phyloP scores from a whole-genome alignment of 129 eudicot genomes.

The Arctium lappa region DNA sequence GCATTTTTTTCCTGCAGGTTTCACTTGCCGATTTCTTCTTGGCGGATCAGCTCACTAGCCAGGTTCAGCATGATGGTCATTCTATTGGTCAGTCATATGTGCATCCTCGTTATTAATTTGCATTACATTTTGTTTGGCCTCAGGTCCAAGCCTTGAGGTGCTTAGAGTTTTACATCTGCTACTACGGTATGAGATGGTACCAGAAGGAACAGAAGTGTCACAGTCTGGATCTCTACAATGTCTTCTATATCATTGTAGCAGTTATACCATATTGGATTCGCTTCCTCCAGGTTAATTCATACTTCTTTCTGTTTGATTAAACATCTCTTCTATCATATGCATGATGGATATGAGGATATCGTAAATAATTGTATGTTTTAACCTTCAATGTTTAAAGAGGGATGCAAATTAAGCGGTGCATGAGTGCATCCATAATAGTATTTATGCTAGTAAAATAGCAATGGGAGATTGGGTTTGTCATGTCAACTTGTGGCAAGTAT shows the following conservation, averaged over 20 bases:
- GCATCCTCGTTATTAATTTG: not conserved
- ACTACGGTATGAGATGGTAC: slow-evolving; percentile 43
- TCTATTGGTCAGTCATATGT: not conserved
- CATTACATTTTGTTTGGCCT: slow-evolving; percentile 18
- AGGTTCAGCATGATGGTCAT: slow-evolving; percentile 38
- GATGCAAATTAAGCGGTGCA: not conserved
- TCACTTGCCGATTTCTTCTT: slow-evolving; percentile 76
- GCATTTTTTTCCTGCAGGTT: slow-evolving; percentile 39
- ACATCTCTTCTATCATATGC: not conserved
- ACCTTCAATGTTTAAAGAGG: not conserved
- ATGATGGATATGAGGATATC: not conserved
- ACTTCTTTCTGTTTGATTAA: not conserved
- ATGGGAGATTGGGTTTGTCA: too few relatives aligned
- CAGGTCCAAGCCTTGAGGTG: slow-evolving; percentile 82
- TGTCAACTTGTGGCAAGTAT: too few relatives aligned
- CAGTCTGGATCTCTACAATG: slow-evolving; percentile 45
- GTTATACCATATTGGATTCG: slow-evolving; percentile 81
- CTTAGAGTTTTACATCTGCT: slow-evolving; percentile 72
- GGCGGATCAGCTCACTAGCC: slow-evolving; percentile 89
- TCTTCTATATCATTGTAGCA: slow-evolving; percentile 62
- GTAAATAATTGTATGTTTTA: not conserved
- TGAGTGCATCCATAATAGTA: not conserved
- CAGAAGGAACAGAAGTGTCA: slow-evolving; percentile 44
- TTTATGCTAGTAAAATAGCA: not conserved
- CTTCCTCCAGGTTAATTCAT: slow-evolving; percentile 59